Evolutionary conservation across 2,329 filamentous ascomycete species (phyloP), one percentile per base, ranked within the genome.

Genomic region (Colletotrichum zoysiae): DNA sequence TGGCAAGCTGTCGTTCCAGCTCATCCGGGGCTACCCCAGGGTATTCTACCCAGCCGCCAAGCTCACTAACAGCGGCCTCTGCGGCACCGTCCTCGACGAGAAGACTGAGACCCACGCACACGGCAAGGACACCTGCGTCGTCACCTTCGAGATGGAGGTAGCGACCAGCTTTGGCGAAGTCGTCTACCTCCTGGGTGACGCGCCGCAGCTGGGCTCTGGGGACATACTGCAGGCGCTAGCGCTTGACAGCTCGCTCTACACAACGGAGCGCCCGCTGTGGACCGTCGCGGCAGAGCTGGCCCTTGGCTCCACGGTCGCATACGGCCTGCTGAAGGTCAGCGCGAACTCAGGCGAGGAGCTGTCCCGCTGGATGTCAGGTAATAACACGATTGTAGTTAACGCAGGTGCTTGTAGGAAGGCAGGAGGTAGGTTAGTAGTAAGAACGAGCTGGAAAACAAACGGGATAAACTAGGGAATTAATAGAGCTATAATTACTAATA

Each of bases 171-270:
- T 11, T 12, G 44, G 44, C 44, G 44, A 48, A 48, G 20, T 48
- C 44, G 44, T 48, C 44, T 48, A 48, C 44, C 44, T 48, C 1
- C 44, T 48, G 20, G 20, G 44, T 48, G 44, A n/a, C 44, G 44
- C 44, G 20, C 44, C 44, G 9, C 44, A 48, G 20, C 44, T 48
- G 9, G 44, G 44, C 44, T 48, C 44, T 8, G 20, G 44, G 20
- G 44, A 48, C 44, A 2, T 16, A 9, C 44, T 48, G 44, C 44
- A 48, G 44, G 44, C 44, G 44, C 44, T 48, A 48, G 44, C 44
- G 44, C 44, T 48, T 20, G 44, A 48, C 44, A 48, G 44, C 44
- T 48, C 44, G 44, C 44, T 48, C 44, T 48, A 48, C 44, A 48
- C 44, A 8, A 48, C 7, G 20, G 20, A n/a, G 44, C 44, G 20